These are phyloP conservation scores for Guyanaporus albipodus DNA, from an alignment of 768 basidiomycete species.

Conservation along the genomic window DNA sequence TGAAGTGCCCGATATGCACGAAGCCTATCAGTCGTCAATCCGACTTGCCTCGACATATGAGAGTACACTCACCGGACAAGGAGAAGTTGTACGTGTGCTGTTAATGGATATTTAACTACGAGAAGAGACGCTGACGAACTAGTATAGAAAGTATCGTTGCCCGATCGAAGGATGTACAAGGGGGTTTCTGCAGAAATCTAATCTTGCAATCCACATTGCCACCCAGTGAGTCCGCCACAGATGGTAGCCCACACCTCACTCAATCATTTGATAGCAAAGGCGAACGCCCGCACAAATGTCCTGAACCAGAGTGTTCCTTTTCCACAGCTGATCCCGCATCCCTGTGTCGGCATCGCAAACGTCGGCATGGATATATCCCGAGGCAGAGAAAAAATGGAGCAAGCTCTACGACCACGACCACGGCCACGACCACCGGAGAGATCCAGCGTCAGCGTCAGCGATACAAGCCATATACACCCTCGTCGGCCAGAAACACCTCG, in stretches of 20 bases:
- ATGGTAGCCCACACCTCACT: neutral
- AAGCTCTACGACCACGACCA: too few relatives aligned
- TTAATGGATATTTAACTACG: too few relatives aligned
- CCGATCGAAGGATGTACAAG: slow-evolving; percentile 19
- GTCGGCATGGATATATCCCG: too few relatives aligned
- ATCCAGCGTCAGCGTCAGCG: too few relatives aligned
- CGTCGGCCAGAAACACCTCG: too few relatives aligned
- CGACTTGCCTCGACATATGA: slow-evolving; percentile 29
- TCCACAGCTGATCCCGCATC: neutral
- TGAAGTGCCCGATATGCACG: neutral
- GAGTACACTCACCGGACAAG: slow-evolving; percentile 20
- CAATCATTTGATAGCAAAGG: slow-evolving; percentile 8
- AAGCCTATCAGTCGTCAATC: slow-evolving; percentile 20
- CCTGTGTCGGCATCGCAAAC: neutral
- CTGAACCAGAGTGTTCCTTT: neutral
- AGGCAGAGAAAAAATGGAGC: too few relatives aligned
- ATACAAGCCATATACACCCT: too few relatives aligned
- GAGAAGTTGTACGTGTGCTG: slow-evolving; percentile 20
- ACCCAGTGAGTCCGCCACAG: slow-evolving; percentile 25
- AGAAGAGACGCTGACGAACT: slow-evolving; percentile 1
- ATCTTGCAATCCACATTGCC: slow-evolving; percentile 24
- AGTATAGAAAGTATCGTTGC: slow-evolving; percentile 25
- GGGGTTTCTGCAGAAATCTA: slow-evolving; percentile 25
- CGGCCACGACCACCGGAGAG: too few relatives aligned
- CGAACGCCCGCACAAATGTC: slow-evolving; percentile 3